Evolutionary conservation across 257 asterid species (phyloP).

Genomic region (Gardenia jasminoides): DNA sequence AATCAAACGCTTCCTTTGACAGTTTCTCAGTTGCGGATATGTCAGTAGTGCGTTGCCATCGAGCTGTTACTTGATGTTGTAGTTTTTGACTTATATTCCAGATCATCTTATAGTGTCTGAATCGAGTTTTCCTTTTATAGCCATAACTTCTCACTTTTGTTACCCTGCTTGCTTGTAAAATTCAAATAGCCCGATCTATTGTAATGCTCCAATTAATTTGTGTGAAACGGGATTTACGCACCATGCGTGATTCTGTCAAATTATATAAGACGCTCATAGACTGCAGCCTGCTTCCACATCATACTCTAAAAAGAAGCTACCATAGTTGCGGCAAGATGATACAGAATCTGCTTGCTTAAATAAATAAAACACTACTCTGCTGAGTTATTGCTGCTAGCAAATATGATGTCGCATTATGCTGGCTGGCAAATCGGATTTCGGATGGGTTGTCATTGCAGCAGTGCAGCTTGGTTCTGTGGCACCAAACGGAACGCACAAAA

Average conservation of each 20-base stretch:
- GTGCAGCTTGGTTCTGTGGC: neutral
- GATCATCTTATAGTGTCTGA: neutral
- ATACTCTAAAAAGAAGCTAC: neutral
- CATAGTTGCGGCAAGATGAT: neutral
- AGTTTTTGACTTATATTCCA: neutral
- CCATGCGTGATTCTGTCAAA: neutral
- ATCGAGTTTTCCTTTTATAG: neutral
- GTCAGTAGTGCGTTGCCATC: neutral
- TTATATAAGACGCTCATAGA: neutral
- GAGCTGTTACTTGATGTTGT: neutral
- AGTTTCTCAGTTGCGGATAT: slow-evolving; percentile 1
- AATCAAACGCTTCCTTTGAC: neutral
- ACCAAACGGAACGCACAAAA: neutral
- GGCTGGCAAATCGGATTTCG: neutral
- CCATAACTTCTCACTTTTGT: neutral
- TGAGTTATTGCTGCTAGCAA: neutral
- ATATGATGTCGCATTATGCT: neutral
- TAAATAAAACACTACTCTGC: no score
- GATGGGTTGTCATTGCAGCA: neutral
- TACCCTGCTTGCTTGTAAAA: neutral
- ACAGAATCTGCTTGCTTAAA: neutral
- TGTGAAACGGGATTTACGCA: neutral
- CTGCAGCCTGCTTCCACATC: neutral
- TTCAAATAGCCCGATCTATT: neutral
- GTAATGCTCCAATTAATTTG: neutral